Evolutionary conservation across 768 basidiomycete species (phyloP).

Genomic region (Obba rivulosa): DNA sequence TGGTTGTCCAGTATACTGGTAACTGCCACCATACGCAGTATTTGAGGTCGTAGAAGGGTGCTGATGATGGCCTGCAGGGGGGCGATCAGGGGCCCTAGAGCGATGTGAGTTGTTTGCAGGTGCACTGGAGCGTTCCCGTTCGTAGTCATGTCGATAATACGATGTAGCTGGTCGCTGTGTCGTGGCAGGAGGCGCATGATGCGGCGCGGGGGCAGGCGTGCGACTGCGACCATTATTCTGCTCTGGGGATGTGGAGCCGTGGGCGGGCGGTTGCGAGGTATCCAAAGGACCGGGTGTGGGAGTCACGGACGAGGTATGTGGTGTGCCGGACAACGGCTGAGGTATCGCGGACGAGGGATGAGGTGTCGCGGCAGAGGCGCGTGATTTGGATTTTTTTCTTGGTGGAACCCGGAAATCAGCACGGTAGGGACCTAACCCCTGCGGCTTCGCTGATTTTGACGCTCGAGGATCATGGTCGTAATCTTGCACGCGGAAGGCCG

Average conservation of each 20-base stretch:
- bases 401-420: constrained; percentile 4
- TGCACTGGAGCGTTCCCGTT: constrained; percentile 9
- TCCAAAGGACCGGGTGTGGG: not conserved
- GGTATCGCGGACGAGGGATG: not conserved
- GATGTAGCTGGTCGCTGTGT: constrained; percentile 1
- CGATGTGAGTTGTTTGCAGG: not conserved
- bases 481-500: constrained; percentile 11
- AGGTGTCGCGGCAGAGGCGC: not conserved
- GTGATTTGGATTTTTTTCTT: not conserved
- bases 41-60: too few species aligned
- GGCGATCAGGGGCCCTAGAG: too few species aligned
- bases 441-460: not conserved
- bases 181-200: too few species aligned
- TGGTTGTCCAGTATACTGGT: too few species aligned
- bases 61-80: too few species aligned
- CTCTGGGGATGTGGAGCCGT: too few species aligned
- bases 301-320: not conserved
- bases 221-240: too few species aligned
- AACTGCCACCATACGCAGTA: too few species aligned
- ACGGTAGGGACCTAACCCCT: constrained; percentile 10
- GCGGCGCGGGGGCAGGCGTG: too few species aligned
- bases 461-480: constrained; percentile 13
- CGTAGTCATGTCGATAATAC: constrained; percentile 18
- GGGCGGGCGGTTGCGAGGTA: not conserved
- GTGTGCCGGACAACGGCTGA: not conserved